Conservation (phyloP, 2,329 filamentous ascomycete species). For the Colletotrichum plurivorum region DNA sequence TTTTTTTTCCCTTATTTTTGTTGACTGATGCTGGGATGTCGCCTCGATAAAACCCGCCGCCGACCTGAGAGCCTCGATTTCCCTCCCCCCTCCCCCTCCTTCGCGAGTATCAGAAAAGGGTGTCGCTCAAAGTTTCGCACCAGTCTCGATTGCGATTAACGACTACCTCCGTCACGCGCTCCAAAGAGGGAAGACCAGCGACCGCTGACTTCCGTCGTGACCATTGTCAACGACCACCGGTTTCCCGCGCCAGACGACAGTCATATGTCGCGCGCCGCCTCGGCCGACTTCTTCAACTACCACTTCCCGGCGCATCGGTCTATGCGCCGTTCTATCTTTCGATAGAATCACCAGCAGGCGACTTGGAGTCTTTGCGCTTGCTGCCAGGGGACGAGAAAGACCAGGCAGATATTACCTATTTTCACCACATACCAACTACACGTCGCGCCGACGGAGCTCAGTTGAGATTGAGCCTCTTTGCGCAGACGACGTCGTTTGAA, state of each 20-base stretch:
- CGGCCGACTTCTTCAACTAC: slow-evolving; percentile 36
- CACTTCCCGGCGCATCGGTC: slow-evolving; percentile 52
- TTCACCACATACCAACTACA: slow-evolving; percentile 8
- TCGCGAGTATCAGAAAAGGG: slow-evolving; percentile 13
- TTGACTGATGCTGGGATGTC: slow-evolving; percentile 26
- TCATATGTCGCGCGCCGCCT: slow-evolving; percentile 35
- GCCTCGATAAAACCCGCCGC: slow-evolving; percentile 20
- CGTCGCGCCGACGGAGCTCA: slow-evolving; percentile 1
- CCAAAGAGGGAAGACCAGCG: slow-evolving; percentile 5
- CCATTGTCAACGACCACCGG: background rate
- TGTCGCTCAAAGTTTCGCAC: slow-evolving; percentile 20
- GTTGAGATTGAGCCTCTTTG: background rate
- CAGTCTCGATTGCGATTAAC: background rate
- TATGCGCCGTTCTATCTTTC: slow-evolving; percentile 58
- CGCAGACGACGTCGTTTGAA: slow-evolving; percentile 8
- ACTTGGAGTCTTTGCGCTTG: slow-evolving; percentile 79
- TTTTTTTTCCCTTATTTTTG: slow-evolving; percentile 21
- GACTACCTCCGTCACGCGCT: slow-evolving; percentile 14
- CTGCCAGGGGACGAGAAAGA: slow-evolving; percentile 71
- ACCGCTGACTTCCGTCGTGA: background rate
- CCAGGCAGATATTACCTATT: slow-evolving; percentile 49
- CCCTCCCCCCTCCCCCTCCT: background rate
- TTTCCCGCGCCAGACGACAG: slow-evolving; percentile 5
- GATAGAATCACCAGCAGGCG: slow-evolving; percentile 67
- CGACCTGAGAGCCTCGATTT: background rate